A percentile compares a stretch with the other conserved stretches of the same genome.
Conservation (phyloP, 2,329 filamentous ascomycete species). For the Chrysoporthe cubensis region DNA sequence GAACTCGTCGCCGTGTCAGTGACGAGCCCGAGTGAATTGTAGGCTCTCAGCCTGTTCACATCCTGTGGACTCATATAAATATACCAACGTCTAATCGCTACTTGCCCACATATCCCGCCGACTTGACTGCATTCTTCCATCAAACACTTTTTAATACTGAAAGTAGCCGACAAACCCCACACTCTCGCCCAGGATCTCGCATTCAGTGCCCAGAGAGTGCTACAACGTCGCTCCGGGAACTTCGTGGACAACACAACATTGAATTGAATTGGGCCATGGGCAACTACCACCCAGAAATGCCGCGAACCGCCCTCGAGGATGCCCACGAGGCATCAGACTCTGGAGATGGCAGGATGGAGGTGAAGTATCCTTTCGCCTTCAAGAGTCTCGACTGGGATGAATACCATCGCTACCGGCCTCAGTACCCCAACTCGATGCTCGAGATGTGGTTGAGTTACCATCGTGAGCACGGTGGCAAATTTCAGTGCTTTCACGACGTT, state of each 20-base stretch:
- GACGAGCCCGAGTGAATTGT: neutral
- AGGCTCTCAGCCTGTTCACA: neutral
- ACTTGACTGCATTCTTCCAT: neutral
- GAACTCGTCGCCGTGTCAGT: neutral
- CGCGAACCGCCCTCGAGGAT: conserved; percentile 17
- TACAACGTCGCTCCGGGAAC: neutral
- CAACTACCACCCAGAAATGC: neutral
- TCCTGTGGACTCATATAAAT: neutral
- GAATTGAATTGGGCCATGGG: neutral
- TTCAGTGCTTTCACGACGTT: conserved; percentile 28
- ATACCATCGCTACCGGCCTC: conserved; percentile 31
- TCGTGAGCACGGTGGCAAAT: conserved; percentile 21
- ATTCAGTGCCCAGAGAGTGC: neutral
- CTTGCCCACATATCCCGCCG: neutral
- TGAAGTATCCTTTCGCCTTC: conserved; percentile 32
- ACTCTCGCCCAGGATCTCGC: neutral
- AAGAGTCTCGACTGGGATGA: conserved; percentile 32
- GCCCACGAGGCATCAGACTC: conserved; percentile 28
- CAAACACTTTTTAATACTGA: neutral
- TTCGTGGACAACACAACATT: neutral
- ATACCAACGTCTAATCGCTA: conserved; percentile 1
- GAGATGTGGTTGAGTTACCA: conserved; percentile 30
- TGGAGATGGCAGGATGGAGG: conserved; percentile 16
- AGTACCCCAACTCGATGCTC: conserved; percentile 31
- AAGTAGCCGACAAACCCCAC: neutral